Base-by-base conservation (phyloP, 2,329 filamentous ascomycete species). In the Pseudogymnoascus sp. region DNA sequence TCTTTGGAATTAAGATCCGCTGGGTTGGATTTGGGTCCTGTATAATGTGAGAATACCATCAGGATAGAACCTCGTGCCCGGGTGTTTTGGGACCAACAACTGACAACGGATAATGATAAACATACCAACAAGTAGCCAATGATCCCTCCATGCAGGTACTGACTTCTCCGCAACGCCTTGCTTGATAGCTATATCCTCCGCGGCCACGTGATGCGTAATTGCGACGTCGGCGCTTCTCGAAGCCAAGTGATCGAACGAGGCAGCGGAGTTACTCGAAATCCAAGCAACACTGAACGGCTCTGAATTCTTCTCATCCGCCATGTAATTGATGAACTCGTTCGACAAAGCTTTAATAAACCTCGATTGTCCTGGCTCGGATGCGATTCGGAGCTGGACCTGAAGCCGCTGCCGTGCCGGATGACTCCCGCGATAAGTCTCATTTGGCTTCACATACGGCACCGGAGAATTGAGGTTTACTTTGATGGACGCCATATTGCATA, bases 61-160 rank as follows among this genome's bases (percentile, higher is more conserved):
- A 6, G 12, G 20, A 57, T 9, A n/a, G 6, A 22, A 18, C 7
- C 28, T 33, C n/a, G n/a, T 12, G n/a, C 18, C 25, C 14, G 14
- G 60, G 12, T 61, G 12, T 28, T 39, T 16, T 22, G 33, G 14
- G 4, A 62, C 59, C 58, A 60, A 16, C n/a, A 35, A n/a, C 20
- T 11, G 11, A 18, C 57, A 37, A 18, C 38, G 37, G 11, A 60
- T 61, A 18, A 63, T 65, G 18, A 43, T 60, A 20, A n/a, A 58
- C 35, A 68, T 73, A 14, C 77, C 78, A 4, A 75, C 72, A 2
- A 80, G 73, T 33, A 78, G 67, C 63, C 79, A 79, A 61, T 79
- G 77, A 59, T 80, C 78, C 4, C 75, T 75, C 67, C 76, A 80
- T 7, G 73, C 71, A 63, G 79, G 78, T 36, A 76, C 75, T 41